A percentile compares a stretch with the other conserved stretches of the same genome.
These are phyloP conservation scores for Prunus kanzakura DNA, from an alignment of 306 rosid species.

Conservation along the genomic window DNA sequence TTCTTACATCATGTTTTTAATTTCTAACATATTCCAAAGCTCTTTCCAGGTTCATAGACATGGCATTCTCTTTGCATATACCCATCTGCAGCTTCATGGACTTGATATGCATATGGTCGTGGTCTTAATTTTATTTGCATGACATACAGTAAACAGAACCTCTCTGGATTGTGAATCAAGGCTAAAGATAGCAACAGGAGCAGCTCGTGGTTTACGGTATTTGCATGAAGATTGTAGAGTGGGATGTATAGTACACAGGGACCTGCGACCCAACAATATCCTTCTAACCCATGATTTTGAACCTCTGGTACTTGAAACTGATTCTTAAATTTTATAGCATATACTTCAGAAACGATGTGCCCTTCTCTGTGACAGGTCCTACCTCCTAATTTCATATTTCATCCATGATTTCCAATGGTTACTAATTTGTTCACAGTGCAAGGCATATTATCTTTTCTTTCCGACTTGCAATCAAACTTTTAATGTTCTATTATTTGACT, in stretches of 20 bases:
- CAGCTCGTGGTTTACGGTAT: slow-evolving; percentile 85
- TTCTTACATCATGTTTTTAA: neutral
- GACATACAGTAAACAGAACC: slow-evolving; percentile 46
- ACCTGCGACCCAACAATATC: slow-evolving; percentile 80
- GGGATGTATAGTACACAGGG: slow-evolving; percentile 92
- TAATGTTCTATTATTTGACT: neutral
- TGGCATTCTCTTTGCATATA: neutral
- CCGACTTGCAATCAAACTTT: neutral
- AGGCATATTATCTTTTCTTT: neutral
- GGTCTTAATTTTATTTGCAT: slow-evolving; percentile 11
- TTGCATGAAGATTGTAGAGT: slow-evolving; percentile 98
- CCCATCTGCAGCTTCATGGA: neutral
- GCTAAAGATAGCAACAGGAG: slow-evolving; percentile 73
- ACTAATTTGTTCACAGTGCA: neutral
- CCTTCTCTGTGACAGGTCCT: neutral
- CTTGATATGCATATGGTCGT: neutral
- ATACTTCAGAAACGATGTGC: neutral
- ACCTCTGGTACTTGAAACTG: slow-evolving; percentile 55
- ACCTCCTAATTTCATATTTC: neutral
- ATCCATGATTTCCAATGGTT: neutral
- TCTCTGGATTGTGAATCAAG: slow-evolving; percentile 70
- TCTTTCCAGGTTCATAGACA: neutral
- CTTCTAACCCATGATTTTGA: slow-evolving; percentile 92
- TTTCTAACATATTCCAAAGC: neutral
- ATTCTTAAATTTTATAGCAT: neutral